Base-by-base conservation (phyloP, 1,284 basidiomycete genomes). In the Marasmius sp. region DNA sequence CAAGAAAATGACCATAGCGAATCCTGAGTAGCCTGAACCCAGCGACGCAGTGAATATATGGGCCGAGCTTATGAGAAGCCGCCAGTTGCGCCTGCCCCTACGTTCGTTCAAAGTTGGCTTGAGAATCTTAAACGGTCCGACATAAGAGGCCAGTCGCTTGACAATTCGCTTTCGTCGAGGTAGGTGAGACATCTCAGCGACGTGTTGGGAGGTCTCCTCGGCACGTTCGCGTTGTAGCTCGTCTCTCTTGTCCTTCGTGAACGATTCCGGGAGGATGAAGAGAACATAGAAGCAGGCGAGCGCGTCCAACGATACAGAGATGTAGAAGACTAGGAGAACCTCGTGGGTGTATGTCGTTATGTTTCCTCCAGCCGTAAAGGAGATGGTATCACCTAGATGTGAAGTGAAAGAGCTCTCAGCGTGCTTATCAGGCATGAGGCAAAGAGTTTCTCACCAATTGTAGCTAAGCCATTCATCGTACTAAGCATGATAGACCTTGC, bases 251-350 rank as follows among this genome's bases (percentile, higher is more conserved):
- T 70, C 67, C 39, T 67, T 59, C 0, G 71, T 61, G 38, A 75
- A 71, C 5, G 75, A 72, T 60, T 77, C 74, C 4, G 76, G 74
- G 0, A 76, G 58, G 33, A 72, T 27, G 14, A 63, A 59, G 10
- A 57, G 3, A 1, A 69, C 60, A 41, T 76, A 76, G 12, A 68
- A n/a, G 36, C 68, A 64, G 11, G 59, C 36, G 1, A 57, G 14
- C 18, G 60, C 47, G 51, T 70, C 65, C n/a, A 75, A 61, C 14
- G 57, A 57, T 1, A 57, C 57, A 4, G 72, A 61, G 3, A 65
- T 45, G 33, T 65, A 67, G 54, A 67, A 77, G 10, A 77, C 76
- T 0, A 69, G 64, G 0, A 69, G 34, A 14, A 70, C 64, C 22
- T 70, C 59, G 12, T 68, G 61, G 5, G 72, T 71, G 33, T 61